Evolutionary conservation across 441 rosid genomes (phyloP).

Genomic region (Gossypium armourianum): DNA sequence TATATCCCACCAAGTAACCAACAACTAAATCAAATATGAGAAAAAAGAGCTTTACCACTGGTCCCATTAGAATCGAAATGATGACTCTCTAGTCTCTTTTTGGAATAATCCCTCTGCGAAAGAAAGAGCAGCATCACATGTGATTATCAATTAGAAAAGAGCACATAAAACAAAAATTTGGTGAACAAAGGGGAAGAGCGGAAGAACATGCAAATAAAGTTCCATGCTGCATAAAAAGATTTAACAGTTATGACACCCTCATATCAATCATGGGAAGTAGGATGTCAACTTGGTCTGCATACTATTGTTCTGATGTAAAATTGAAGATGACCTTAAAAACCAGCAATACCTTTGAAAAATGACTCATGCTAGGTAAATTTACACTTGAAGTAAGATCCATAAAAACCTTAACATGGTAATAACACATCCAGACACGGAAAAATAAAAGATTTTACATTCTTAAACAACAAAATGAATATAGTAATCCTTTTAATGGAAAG

Average conservation of each 20-base stretch:
- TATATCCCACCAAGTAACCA: not conserved
- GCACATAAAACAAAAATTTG: not conserved
- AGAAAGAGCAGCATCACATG: conserved; percentile 5
- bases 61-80: conserved; percentile 72
- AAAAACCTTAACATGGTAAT: not conserved
- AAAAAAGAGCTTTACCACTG: conserved; percentile 32
- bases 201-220: conserved; percentile 7
- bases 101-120: conserved; percentile 65
- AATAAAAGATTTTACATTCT: not conserved
- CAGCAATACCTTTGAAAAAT: not conserved
- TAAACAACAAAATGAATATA: not conserved
- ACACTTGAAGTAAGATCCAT: not conserved
- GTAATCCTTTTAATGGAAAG: not conserved
- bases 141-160: not conserved
- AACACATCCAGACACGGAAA: not conserved
- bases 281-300: not conserved
- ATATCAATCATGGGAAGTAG: not conserved
- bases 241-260: not conserved
- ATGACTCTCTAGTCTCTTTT: conserved; percentile 60
- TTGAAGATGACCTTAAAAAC: not conserved
- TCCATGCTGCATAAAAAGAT: not conserved
- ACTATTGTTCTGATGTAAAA: not conserved
- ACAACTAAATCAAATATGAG: not conserved
- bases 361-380: not conserved
- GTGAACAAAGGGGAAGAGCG: not conserved